phyloP scores from a whole-genome alignment of 495 filamentous ascomycete genomes.

The Oidiodendron maius region DNA sequence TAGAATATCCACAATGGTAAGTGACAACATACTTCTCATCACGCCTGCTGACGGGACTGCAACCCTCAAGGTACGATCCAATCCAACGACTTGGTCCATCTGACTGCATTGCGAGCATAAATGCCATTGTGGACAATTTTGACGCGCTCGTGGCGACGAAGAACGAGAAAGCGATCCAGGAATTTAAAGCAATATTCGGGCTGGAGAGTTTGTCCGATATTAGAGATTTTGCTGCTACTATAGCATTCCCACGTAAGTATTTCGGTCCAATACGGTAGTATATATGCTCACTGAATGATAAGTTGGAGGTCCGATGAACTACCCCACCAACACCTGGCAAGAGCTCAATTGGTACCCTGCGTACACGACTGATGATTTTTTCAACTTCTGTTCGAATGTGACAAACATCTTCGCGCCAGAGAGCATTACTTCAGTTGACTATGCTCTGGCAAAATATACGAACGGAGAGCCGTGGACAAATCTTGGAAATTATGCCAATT shows the following conservation, averaged over 20 bases:
- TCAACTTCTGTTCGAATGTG: slow-evolving; percentile 43
- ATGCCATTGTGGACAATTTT: slow-evolving; percentile 38
- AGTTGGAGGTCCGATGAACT: slow-evolving; percentile 40
- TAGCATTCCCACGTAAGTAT: slow-evolving; percentile 29
- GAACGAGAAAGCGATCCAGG: slow-evolving; percentile 26
- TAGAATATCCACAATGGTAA: slow-evolving; percentile 35
- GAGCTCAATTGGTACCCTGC: slow-evolving; percentile 39
- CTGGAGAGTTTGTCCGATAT: slow-evolving; percentile 31
- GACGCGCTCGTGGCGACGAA: slow-evolving; percentile 30
- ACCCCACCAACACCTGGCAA: slow-evolving; percentile 43
- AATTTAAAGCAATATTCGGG: slow-evolving; percentile 38
- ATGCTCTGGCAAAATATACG: slow-evolving; percentile 36
- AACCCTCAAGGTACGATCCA: slow-evolving; percentile 27
- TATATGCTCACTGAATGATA: background rate
- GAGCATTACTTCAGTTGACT: slow-evolving; percentile 34
- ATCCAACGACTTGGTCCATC: slow-evolving; percentile 33
- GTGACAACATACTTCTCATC: background rate
- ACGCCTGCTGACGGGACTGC: background rate
- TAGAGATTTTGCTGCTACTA: slow-evolving; percentile 39
- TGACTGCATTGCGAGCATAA: slow-evolving; percentile 38
- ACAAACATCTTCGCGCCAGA: slow-evolving; percentile 37
- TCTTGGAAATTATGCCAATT: slow-evolving; percentile 40
- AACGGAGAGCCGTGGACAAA: slow-evolving; percentile 40
- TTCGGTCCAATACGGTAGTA: background rate
- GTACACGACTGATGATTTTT: slow-evolving; percentile 33